Percentiles rank a stretch among this genome's conserved stretches.
Evolutionary conservation across 306 rosid species (phyloP).

Genomic region (Canavalia gladiata): DNA sequence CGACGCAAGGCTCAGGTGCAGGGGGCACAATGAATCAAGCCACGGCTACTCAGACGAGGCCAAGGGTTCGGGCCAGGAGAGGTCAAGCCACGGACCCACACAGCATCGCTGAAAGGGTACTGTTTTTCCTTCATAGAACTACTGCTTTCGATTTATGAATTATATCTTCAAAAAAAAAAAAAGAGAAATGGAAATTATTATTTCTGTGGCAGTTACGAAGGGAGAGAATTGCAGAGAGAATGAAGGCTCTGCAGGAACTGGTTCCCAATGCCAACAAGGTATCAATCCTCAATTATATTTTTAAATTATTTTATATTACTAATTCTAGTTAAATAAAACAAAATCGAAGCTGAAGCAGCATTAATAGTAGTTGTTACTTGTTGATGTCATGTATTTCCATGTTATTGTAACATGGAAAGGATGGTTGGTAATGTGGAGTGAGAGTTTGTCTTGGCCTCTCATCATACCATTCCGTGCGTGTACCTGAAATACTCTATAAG

Average conservation of each 20-base stretch:
- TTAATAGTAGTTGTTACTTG: background rate
- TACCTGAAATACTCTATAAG: slow-evolving; percentile 29
- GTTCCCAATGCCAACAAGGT: slow-evolving; percentile 99
- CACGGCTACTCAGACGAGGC: slow-evolving; percentile 75
- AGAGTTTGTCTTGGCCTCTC: slow-evolving; percentile 9
- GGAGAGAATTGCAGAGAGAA: slow-evolving; percentile 97
- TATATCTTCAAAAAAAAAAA: no score
- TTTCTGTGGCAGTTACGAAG: slow-evolving; percentile 80
- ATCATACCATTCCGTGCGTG: slow-evolving; percentile 48
- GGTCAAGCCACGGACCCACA: slow-evolving; percentile 99
- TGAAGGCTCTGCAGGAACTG: slow-evolving; percentile 94
- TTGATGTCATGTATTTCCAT: background rate
- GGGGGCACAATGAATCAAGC: slow-evolving; percentile 58
- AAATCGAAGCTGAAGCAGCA: background rate
- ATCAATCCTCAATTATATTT: slow-evolving; percentile 19
- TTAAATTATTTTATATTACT: background rate
- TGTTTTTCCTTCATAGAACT: background rate
- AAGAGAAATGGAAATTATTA: background rate
- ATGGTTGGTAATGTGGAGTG: slow-evolving; percentile 2
- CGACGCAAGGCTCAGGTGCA: slow-evolving; percentile 57
- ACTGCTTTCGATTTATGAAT: background rate
- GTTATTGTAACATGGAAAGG: slow-evolving; percentile 21
- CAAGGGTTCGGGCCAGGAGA: slow-evolving; percentile 86
- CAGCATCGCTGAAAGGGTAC: slow-evolving; percentile 93
- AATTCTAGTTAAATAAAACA: background rate